phyloP scores from a whole-genome alignment of 2,329 filamentous ascomycete genomes.

The Alternaria sp. region DNA sequence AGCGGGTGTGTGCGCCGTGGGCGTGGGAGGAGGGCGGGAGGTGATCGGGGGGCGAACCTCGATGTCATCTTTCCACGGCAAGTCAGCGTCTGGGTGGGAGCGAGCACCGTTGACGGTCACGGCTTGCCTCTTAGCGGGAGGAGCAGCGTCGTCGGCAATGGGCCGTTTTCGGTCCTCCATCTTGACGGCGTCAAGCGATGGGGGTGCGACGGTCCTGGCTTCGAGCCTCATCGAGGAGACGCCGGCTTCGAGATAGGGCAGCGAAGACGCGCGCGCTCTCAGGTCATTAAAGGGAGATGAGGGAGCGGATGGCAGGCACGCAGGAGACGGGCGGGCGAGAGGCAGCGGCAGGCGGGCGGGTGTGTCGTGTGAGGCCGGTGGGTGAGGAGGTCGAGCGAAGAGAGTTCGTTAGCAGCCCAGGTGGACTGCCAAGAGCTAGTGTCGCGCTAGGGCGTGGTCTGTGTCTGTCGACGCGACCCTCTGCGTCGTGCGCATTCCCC shows the following conservation, averaged over 20 bases:
- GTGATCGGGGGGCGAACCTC: conserved; percentile 66
- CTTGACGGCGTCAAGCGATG: conserved; percentile 81
- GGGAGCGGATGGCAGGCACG: conserved; percentile 34
- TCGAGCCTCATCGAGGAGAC: conserved; percentile 82
- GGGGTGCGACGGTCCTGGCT: conserved; percentile 73
- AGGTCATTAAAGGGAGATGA: conserved; percentile 24
- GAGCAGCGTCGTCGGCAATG: conserved; percentile 83
- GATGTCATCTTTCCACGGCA: conserved; percentile 73
- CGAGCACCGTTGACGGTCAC: conserved; percentile 73
- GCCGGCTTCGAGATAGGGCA: conserved; percentile 41
- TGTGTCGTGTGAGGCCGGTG: conserved; percentile 36
- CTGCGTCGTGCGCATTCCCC: background rate
- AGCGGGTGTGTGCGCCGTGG: conserved; percentile 36
- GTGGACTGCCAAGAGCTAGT: conserved; percentile 9
- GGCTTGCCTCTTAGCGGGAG: conserved; percentile 89
- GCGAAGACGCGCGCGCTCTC: conserved; percentile 26
- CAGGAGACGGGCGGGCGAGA: conserved; percentile 13
- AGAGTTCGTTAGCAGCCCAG: conserved; percentile 21
- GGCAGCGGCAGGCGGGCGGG: conserved; percentile 17
- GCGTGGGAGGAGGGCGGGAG: conserved; percentile 23
- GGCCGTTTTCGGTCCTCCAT: conserved; percentile 99
- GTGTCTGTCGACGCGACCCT: conserved; percentile 10
- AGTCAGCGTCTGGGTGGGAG: conserved; percentile 69
- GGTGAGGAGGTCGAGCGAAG: conserved; percentile 28
- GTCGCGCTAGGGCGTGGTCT: conserved; percentile 13